Conservation (phyloP, 2,329 filamentous ascomycete genomes). For the Exophiala mesophila region DNA sequence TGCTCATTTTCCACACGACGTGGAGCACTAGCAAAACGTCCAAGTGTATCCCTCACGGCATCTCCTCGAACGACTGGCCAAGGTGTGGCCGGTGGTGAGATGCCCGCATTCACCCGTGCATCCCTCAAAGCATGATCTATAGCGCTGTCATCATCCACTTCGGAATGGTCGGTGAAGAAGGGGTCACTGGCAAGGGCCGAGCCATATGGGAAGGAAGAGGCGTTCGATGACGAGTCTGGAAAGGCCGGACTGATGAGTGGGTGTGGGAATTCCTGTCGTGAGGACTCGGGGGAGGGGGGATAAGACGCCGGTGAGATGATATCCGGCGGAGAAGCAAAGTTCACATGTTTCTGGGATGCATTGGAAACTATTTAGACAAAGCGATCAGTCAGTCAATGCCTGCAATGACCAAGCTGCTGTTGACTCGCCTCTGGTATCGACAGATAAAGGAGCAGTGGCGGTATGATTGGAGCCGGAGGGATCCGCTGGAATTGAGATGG, state of each 20-base stretch:
- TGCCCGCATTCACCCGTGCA: constrained; percentile 25
- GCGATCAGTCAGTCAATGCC: neutral
- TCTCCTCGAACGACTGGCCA: constrained; percentile 3
- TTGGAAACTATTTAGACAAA: constrained; percentile 8
- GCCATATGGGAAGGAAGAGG: constrained; percentile 15
- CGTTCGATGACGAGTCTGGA: constrained; percentile 2
- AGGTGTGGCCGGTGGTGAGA: constrained; percentile 8
- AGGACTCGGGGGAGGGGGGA: constrained; percentile 26
- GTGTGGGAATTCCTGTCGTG: constrained; percentile 20
- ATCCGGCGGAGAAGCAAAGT: constrained; percentile 24
- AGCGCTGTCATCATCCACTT: constrained; percentile 29
- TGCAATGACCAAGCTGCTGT: neutral
- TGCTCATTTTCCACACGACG: constrained; percentile 4
- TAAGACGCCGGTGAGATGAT: constrained; percentile 26
- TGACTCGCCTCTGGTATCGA: constrained; percentile 24
- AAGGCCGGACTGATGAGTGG: constrained; percentile 13
- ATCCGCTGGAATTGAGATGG: constrained; percentile 18
- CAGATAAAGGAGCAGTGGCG: constrained; percentile 17
- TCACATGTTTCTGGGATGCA: constrained; percentile 23
- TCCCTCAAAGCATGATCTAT: constrained; percentile 27
- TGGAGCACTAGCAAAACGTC: constrained; percentile 22
- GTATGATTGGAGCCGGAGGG: constrained; percentile 19
- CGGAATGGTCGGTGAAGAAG: constrained; percentile 33
- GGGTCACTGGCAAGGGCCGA: constrained; percentile 35
- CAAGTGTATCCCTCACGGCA: constrained; percentile 23